These are phyloP conservation scores for Primulina huaijiensis DNA, from an alignment of 257 asterid genomes.

Conservation along the genomic window DNA sequence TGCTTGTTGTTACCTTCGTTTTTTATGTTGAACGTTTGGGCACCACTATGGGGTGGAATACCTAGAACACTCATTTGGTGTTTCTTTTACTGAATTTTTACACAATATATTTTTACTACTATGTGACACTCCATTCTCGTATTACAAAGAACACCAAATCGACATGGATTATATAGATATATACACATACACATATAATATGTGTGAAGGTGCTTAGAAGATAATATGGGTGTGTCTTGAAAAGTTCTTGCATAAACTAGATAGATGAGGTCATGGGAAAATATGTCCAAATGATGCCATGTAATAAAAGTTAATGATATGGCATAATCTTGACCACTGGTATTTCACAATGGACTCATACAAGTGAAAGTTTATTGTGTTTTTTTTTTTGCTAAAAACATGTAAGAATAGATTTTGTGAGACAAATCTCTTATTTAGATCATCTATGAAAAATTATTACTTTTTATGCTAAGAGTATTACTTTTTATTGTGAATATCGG, in stretches of 20 bases:
- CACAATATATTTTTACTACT: conserved; percentile 13
- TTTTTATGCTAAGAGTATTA: no score
- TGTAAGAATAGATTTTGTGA: conserved; percentile 40
- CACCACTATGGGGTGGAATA: conserved; percentile 15
- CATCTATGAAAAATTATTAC: no score
- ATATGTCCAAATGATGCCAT: not conserved
- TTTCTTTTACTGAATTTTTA: conserved; percentile 27
- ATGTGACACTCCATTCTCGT: not conserved
- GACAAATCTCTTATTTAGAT: no score
- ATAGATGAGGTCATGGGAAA: not conserved
- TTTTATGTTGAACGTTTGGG: conserved; percentile 21
- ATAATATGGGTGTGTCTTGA: not conserved
- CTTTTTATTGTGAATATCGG: no score
- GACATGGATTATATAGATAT: conserved; percentile 14
- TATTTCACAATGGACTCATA: conserved; percentile 1
- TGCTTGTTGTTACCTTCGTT: conserved; percentile 37
- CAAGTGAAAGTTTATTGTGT: conserved; percentile 28
- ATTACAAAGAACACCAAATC: not conserved
- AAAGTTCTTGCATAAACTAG: not conserved
- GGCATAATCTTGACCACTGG: not conserved
- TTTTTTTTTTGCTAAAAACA: conserved; percentile 1
- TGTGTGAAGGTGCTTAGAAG: no score
- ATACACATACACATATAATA: no score
- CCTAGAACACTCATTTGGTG: conserved; percentile 20
- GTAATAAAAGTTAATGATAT: not conserved